Base-by-base conservation (phyloP, 2,329 filamentous ascomycete genomes). In the Pyrenophora seminiperda region DNA sequence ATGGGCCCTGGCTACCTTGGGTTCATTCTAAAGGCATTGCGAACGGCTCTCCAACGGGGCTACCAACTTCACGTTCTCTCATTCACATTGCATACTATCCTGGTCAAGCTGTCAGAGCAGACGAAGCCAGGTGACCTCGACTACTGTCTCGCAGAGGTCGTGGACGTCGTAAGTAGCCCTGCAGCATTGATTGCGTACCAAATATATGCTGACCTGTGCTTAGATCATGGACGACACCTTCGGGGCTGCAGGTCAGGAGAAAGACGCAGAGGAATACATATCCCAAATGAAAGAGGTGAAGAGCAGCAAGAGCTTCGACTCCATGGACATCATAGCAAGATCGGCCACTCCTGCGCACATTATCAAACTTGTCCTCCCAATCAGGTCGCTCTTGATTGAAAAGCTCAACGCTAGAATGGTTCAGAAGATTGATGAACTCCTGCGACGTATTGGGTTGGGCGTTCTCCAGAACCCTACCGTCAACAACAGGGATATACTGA, bases 221-320 rank as follows among this genome's bases (percentile, higher is more conserved):
- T 20, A 51, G 48, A 32, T 97, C 57, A 94, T 99, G 90, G 94
- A 99, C 66, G 95, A 99, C 68, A 94, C 95, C 10, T 99, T 99
- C 67, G 95, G 95, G 22, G 84, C 86, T 5, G 88, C 89, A 27
- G 94, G 94, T 2, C 89, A 96, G 75, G 93, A 99, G 68, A 99
- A 99, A 74, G 94, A 99, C 64, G 93, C 93, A 0, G 91, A 97
- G 63, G 94, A 92, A 44, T 99, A 99, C 71, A 87, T 88, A 47
- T 96, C 86, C 70, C 89, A 93, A 73, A 97, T 95, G 87, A 96
- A 95, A 73, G 94, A 99, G 75, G 88, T 99, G 48, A 97, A 96
- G 78, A 94, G 90, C 73, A 97, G 90, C 79, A 99, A 97, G 79
- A 97, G 92, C 69, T 96, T 92, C 66, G 95, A 99, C 68, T 96